Evolutionary conservation across 2,329 filamentous ascomycete species (phyloP).

Genomic region (Calonectria multiphialidica): DNA sequence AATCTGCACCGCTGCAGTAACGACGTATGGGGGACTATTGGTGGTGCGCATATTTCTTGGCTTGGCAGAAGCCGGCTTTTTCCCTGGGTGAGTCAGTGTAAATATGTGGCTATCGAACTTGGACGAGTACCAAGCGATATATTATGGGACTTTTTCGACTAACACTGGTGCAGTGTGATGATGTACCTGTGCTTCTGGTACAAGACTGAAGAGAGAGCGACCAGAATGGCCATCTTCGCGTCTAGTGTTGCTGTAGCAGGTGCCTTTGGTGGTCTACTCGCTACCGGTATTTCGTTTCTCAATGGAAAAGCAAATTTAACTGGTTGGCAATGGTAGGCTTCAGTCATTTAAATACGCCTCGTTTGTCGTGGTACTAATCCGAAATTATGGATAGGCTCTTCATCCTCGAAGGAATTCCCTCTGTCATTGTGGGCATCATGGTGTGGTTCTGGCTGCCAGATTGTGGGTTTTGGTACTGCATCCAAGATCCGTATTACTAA

Average conservation of each 20-base stretch:
- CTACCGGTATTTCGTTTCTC: not conserved
- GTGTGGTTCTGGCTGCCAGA: not conserved
- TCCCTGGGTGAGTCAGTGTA: not conserved
- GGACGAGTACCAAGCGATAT: not conserved
- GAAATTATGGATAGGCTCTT: not conserved
- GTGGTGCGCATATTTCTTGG: not conserved
- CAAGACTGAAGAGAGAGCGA: not conserved
- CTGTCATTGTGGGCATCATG: not conserved
- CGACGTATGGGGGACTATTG: slow-evolving; percentile 54
- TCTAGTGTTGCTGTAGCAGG: not conserved
- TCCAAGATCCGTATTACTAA: no score
- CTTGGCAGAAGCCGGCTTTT: not conserved
- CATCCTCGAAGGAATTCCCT: not conserved
- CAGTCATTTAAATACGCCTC: no score
- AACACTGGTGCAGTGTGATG: not conserved
- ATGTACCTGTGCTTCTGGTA: slow-evolving; percentile 4
- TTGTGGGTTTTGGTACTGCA: not conserved
- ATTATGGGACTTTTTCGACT: not conserved
- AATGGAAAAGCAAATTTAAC: not conserved
- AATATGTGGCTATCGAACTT: not conserved
- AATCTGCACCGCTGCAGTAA: slow-evolving; percentile 60
- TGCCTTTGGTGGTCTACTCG: not conserved
- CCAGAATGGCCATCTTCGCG: not conserved
- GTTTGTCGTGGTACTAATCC: not conserved
- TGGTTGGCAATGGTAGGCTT: not conserved